These are phyloP conservation scores for Cordyceps farinosa DNA, from an alignment of 2,329 filamentous ascomycete genomes.

Conservation along the genomic window DNA sequence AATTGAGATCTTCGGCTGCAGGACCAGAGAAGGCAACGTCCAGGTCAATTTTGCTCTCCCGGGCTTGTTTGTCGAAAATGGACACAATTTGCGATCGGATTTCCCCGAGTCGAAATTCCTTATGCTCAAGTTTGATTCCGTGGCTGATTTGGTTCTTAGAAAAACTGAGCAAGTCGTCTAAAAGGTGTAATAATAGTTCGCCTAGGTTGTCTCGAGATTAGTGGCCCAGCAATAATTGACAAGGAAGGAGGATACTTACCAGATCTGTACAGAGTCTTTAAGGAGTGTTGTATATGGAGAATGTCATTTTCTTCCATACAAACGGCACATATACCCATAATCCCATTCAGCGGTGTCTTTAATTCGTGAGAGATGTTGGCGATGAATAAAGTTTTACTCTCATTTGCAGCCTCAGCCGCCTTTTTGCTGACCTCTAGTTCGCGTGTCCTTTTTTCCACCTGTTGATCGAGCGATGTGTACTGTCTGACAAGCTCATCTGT, in stretches of 20 bases:
- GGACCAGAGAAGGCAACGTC: slow-evolving; percentile 62
- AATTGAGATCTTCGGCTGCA: slow-evolving; percentile 18
- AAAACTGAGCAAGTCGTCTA: slow-evolving; percentile 88
- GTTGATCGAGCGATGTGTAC: slow-evolving; percentile 78
- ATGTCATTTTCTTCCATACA: slow-evolving; percentile 90
- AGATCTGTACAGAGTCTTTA: slow-evolving; percentile 86
- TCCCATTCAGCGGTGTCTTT: slow-evolving; percentile 92
- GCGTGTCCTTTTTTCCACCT: slow-evolving; percentile 76
- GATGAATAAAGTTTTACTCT: slow-evolving; percentile 96
- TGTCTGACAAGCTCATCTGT: slow-evolving; percentile 84
- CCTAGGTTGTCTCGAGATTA: slow-evolving; percentile 28
- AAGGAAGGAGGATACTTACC: slow-evolving; percentile 34
- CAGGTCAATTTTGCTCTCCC: slow-evolving; percentile 72
- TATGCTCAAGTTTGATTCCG: slow-evolving; percentile 75
- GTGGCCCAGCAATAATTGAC: neutral
- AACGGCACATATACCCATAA: slow-evolving; percentile 88
- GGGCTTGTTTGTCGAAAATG: slow-evolving; percentile 87
- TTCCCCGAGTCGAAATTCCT: slow-evolving; percentile 80
- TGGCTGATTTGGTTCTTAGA: slow-evolving; percentile 94
- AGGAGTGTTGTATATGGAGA: slow-evolving; percentile 70
- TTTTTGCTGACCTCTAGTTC: slow-evolving; percentile 88
- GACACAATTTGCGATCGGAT: slow-evolving; percentile 76
- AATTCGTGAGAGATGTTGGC: slow-evolving; percentile 88
- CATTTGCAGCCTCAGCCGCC: slow-evolving; percentile 89
- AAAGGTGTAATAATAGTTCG: slow-evolving; percentile 76